A percentile compares a stretch with the other conserved stretches of the same genome.
Conservation (phyloP, 768 basidiomycete species). For the Lentinula lateritia region DNA sequence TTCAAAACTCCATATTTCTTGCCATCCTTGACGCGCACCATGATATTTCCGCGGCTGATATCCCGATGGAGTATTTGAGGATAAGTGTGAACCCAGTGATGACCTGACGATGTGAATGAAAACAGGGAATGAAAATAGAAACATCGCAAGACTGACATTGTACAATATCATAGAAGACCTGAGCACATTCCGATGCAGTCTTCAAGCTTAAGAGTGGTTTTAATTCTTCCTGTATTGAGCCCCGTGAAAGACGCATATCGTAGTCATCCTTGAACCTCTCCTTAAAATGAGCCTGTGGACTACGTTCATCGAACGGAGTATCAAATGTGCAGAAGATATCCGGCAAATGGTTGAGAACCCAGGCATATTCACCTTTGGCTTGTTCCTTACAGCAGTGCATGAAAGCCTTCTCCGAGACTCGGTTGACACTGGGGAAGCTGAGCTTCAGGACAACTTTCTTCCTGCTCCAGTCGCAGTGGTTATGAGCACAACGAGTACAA, state of each 20-base stretch:
- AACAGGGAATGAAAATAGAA: not conserved
- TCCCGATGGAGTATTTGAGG: not conserved
- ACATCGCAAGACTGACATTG: not conserved
- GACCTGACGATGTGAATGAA: not conserved
- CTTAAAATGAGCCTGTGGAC: not conserved
- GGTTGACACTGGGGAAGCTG: not conserved
- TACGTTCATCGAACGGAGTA: not conserved
- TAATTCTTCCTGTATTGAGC: not conserved
- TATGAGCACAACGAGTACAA: too few species aligned
- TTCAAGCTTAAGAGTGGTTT: not conserved
- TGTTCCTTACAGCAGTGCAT: not conserved
- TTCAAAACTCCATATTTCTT: not conserved
- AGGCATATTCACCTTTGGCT: not conserved
- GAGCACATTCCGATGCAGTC: not conserved
- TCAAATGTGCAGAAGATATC: not conserved
- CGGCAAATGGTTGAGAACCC: not conserved
- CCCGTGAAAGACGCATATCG: not conserved
- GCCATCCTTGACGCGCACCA: not conserved
- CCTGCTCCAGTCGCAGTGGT: too few species aligned
- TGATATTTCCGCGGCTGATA: constrained; percentile 1
- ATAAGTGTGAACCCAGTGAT: not conserved
- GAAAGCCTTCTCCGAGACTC: not conserved
- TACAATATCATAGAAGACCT: not conserved
- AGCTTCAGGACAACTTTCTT: not conserved
- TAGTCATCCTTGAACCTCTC: not conserved